Evolutionary conservation across 352 stramenopile species (phyloP).

Genomic region (Pythium oligandrum): DNA sequence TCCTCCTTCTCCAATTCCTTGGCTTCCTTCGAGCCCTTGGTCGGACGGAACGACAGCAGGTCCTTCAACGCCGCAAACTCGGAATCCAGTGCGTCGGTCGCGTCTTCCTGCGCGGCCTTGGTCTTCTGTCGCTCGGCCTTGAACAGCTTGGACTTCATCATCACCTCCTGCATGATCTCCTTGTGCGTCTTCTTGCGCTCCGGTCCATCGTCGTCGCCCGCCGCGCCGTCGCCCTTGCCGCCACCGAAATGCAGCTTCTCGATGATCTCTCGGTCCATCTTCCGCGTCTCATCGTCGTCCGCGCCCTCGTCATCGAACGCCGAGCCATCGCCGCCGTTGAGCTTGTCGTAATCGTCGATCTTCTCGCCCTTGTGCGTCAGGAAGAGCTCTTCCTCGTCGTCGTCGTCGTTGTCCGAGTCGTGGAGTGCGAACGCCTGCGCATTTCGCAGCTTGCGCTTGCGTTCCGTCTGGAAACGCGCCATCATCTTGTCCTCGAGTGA

Average conservation of each 20-base stretch:
- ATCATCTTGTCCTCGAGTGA: conserved; percentile 93
- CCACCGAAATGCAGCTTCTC: conserved; percentile 74
- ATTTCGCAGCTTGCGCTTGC: conserved; percentile 83
- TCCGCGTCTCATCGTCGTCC: conserved; percentile 59
- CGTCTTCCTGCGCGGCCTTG: conserved; percentile 79
- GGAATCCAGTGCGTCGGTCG: conserved; percentile 68
- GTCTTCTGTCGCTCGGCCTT: conserved; percentile 86
- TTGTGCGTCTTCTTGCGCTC: conserved; percentile 79
- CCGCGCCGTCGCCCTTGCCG: conserved; percentile 10
- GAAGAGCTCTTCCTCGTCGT: conserved; percentile 62
- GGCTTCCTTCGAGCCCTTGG: conserved; percentile 60
- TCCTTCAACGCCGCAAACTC: conserved; percentile 58
- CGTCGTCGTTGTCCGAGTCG: conserved; percentile 65
- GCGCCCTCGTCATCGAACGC: conserved; percentile 51
- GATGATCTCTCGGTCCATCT: conserved; percentile 80
- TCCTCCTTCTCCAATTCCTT: conserved; percentile 50
- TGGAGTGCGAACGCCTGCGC: conserved; percentile 66
- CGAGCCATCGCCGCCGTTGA: conserved; percentile 34
- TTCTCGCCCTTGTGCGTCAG: conserved; percentile 71
- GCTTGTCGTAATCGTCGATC: conserved; percentile 72
- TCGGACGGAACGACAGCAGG: conserved; percentile 78
- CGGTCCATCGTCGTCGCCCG: conserved; percentile 10
- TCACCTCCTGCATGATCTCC: conserved; percentile 90
- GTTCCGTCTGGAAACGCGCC: conserved; percentile 84
- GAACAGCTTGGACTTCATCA: conserved; percentile 89